These are phyloP conservation scores for Canariomyces notabilis DNA, from an alignment of 2,329 filamentous ascomycete species.

Conservation along the genomic window DNA sequence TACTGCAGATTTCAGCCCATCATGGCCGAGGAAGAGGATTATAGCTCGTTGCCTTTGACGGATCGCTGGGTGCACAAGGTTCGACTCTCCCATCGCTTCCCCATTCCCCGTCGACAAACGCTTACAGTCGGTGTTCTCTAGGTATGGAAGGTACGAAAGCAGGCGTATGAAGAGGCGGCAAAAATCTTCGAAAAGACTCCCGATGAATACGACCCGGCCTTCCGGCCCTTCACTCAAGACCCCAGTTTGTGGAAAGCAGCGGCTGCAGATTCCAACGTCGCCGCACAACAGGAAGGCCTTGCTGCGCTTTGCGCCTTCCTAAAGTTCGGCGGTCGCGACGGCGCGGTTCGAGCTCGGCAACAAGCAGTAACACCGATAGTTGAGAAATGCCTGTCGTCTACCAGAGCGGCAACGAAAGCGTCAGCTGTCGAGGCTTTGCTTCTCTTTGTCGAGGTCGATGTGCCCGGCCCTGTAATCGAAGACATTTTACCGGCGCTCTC, in stretches of 20 bases:
- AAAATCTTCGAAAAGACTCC: conserved; percentile 81
- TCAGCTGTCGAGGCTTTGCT: conserved; percentile 81
- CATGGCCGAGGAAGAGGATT: conserved; percentile 88
- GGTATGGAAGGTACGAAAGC: conserved; percentile 96
- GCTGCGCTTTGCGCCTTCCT: conserved; percentile 85
- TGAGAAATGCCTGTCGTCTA: conserved; percentile 87
- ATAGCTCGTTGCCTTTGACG: conserved; percentile 67
- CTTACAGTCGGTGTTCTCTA: conserved; percentile 30
- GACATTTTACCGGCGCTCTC: conserved; percentile 78
- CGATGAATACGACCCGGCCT: conserved; percentile 79
- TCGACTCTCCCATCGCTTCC: background rate
- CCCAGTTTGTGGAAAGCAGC: conserved; percentile 85
- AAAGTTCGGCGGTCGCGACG: conserved; percentile 79
- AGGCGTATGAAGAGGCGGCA: conserved; percentile 85
- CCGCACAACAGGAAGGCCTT: conserved; percentile 90
- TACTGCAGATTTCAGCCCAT: conserved; percentile 2
- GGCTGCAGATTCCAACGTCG: conserved; percentile 91
- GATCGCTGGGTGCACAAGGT: conserved; percentile 84
- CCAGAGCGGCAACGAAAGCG: conserved; percentile 81
- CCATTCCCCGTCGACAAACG: background rate
- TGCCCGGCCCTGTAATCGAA: conserved; percentile 78
- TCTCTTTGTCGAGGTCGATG: conserved; percentile 85
- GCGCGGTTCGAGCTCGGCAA: conserved; percentile 70
- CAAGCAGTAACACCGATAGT: conserved; percentile 72
- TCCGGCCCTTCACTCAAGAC: conserved; percentile 83